Base-by-base conservation (phyloP, 352 stramenopile genomes). In the Globisporangium perplexum region DNA sequence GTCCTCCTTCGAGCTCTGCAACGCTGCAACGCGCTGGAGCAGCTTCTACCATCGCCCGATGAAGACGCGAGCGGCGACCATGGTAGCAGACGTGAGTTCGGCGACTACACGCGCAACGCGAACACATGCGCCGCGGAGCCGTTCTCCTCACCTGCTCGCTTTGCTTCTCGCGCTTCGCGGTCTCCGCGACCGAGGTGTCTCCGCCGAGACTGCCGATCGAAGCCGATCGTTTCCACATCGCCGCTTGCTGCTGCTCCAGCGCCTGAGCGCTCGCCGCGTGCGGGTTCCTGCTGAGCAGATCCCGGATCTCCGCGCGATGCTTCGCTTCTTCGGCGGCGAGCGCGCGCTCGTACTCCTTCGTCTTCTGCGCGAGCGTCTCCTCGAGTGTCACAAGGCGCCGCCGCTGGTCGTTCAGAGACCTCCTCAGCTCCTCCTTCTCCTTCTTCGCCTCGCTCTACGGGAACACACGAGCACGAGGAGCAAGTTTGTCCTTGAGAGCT, bases 1-100 rank as follows among this genome's bases (percentile, higher is more conserved):
- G 47, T 67, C 70, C 42, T 87, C 69, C 57, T 93, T 93, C 17
- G 65, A 65, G 30, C 57, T 69, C 51, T 93, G 76, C 23, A 93
- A 46, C 5, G 60, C 59, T 17, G 61, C 63, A 6, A 89, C 57
- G 1, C 74, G 76, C 31, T 90, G 76, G 10, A 55, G 53, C 17
- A 88, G 60, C 39, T 64, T 66, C 65, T 86, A 53, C 17, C 30
- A 8, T 1, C 30, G 10, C 11, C 8, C 8, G 10, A 31, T 6
- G 10, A 6, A 11, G 28, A 31, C 28, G 28, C 10, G 28, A 31
- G 28, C n/a, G n/a, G n/a, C n/a, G 12, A 7, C 3, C 7, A 22
- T 8, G 38, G 38, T 20, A 15, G 23, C n/a, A 18, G n/a, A 36
- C 17, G 24, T 38, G 15, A 17, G 15, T 17, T 35, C 24, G 1